phyloP scores from a whole-genome alignment of 352 stramenopile genomes.

The Globisporangium perplexum region DNA sequence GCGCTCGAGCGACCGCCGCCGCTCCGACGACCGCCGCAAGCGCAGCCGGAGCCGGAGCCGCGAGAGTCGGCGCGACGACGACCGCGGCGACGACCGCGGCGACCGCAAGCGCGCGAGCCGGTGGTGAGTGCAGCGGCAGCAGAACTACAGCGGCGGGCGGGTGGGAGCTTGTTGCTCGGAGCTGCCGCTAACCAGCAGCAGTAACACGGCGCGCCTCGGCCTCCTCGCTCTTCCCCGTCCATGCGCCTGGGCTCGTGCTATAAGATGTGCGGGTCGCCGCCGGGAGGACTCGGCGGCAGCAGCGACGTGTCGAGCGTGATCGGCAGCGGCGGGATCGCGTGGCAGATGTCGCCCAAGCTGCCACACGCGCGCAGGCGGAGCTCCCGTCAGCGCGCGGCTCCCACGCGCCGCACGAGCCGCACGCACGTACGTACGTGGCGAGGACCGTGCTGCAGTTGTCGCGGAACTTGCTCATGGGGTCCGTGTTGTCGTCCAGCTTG shows the following conservation, averaged over 20 bases:
- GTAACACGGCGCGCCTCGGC: neutral
- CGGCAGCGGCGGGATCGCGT: slow-evolving; percentile 56
- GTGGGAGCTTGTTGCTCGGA: neutral
- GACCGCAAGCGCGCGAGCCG: slow-evolving; percentile 22
- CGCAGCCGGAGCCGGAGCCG: slow-evolving; percentile 27
- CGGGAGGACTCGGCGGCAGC: slow-evolving; percentile 17
- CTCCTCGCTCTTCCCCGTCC: too few species aligned
- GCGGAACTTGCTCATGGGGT: slow-evolving; percentile 60
- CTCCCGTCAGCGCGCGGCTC: neutral
- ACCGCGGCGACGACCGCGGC: slow-evolving; percentile 10
- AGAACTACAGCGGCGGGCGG: neutral
- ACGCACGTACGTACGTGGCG: slow-evolving; percentile 39
- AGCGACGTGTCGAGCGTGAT: slow-evolving; percentile 69
- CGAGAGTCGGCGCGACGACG: slow-evolving; percentile 16
- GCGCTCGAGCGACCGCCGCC: slow-evolving; percentile 3
- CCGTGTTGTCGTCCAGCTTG: slow-evolving; percentile 40
- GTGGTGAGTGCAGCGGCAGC: slow-evolving; percentile 11
- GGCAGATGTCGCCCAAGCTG: slow-evolving; percentile 54
- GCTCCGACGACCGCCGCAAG: slow-evolving; percentile 12
- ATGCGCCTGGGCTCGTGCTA: slow-evolving; percentile 6
- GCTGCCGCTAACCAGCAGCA: too few species aligned
- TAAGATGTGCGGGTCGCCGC: slow-evolving; percentile 11
- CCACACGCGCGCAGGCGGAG: neutral
- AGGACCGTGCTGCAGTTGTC: slow-evolving; percentile 60
- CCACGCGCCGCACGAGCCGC: neutral